A percentile compares a stretch with the other conserved stretches of the same genome.
Evolutionary conservation across 2,329 filamentous ascomycete genomes (phyloP).

Genomic region (Colletotrichum sp.): DNA sequence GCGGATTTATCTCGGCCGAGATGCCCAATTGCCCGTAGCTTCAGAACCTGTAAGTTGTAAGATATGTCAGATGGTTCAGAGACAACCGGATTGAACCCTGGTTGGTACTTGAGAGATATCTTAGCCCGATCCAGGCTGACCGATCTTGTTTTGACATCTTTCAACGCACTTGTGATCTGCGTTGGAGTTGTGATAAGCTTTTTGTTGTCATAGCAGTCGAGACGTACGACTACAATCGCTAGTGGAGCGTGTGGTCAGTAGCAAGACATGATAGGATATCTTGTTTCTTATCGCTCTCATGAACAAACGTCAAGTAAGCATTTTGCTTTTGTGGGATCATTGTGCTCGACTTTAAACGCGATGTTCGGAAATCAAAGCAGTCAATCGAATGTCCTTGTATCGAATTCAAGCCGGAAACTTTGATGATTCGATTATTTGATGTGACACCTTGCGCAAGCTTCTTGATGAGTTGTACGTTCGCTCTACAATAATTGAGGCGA

Average conservation of each 20-base stretch:
- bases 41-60: background rate
- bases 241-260: background rate
- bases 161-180: background rate
- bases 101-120: background rate
- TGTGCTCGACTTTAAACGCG: rapidly evolving
- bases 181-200: background rate
- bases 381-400: background rate
- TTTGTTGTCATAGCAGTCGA: background rate
- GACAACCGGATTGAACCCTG: background rate
- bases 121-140: background rate
- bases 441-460: background rate
- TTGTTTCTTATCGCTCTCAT: no score
- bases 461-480: background rate
- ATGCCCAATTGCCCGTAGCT: background rate
- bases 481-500: background rate
- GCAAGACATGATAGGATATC: background rate
- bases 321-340: no score
- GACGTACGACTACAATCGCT: background rate
- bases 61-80: background rate
- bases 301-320: no score
- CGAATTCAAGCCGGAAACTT: background rate
- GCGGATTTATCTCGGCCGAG: background rate
- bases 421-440: background rate
- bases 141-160: background rate
- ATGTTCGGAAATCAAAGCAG: background rate